Percentiles rank a stretch among this genome's conserved stretches.
Evolutionary conservation across 495 filamentous ascomycete genomes (phyloP).

Genomic region (Talaromyces thailandensis): DNA sequence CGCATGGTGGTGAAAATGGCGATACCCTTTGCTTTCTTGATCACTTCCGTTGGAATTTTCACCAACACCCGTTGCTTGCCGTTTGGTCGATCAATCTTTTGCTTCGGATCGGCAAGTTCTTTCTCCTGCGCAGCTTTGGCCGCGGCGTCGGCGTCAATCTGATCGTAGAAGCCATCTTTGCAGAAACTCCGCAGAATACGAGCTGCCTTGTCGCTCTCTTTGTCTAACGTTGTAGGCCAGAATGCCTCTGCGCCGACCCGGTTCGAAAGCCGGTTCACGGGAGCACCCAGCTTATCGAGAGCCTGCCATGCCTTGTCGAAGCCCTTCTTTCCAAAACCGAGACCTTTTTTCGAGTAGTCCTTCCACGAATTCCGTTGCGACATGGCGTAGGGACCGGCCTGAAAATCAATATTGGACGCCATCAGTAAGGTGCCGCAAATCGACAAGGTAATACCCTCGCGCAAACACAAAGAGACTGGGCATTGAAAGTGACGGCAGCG

Average conservation of each 20-base stretch:
- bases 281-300: constrained; percentile 48
- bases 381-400: background rate
- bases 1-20: constrained; percentile 93
- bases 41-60: constrained; percentile 76
- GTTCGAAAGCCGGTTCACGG: constrained; percentile 69
- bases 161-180: constrained; percentile 57
- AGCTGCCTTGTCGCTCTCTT: constrained; percentile 76
- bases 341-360: constrained; percentile 8
- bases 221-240: constrained; percentile 72
- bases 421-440: constrained; percentile 3
- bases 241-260: constrained; percentile 69
- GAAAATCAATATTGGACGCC: background rate
- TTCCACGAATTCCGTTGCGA: constrained; percentile 8
- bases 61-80: constrained; percentile 63
- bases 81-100: constrained; percentile 45
- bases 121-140: constrained; percentile 23
- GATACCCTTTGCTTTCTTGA: constrained; percentile 76
- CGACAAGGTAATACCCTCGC: constrained; percentile 1
- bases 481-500: background rate
- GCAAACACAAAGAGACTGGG: background rate
- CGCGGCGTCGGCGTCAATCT: constrained; percentile 20
- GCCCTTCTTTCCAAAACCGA: constrained; percentile 38
- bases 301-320: constrained; percentile 47
- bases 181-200: constrained; percentile 74
- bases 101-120: constrained; percentile 18